Evolutionary conservation across 176 grass and related monocot genomes (phyloP).

Genomic region (Urochloa ruziziensis): DNA sequence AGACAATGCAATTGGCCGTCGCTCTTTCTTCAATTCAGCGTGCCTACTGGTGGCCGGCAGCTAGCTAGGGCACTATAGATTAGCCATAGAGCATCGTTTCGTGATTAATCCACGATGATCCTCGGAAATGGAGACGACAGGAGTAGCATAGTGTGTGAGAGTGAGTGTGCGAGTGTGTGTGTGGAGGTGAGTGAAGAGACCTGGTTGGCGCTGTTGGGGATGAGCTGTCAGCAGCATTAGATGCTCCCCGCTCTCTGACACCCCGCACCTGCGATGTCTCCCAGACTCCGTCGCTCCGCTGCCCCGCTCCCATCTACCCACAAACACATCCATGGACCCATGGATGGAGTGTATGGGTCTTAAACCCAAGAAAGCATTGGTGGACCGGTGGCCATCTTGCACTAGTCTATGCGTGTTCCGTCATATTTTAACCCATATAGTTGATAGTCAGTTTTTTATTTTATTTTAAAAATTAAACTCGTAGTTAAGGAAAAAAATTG

Average conservation of each 20-base stretch:
- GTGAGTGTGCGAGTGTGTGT: conserved; percentile 26
- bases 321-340: neutral
- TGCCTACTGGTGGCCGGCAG: neutral
- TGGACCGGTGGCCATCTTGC: too few species aligned
- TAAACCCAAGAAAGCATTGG: too few species aligned
- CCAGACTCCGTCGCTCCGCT: conserved; percentile 22
- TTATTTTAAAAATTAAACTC: too few species aligned
- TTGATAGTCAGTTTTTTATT: too few species aligned
- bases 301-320: conserved; percentile 2
- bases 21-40: conserved; percentile 7
- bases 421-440: too few species aligned
- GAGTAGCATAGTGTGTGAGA: conserved; percentile 5
- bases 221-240: conserved; percentile 89
- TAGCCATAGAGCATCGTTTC: conserved; percentile 18
- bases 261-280: conserved; percentile 68
- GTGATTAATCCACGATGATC: conserved; percentile 39
- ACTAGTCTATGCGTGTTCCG: too few species aligned
- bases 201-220: conserved; percentile 61
- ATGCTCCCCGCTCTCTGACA: conserved; percentile 66
- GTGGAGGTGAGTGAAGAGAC: conserved; percentile 42
- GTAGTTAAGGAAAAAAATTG: too few species aligned
- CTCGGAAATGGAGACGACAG: conserved; percentile 36
- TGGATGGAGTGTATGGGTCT: too few species aligned
- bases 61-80: conserved; percentile 19
- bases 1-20: neutral